Base-by-base conservation (phyloP, 768 basidiomycete species). In the Dioszegia crocea region DNA sequence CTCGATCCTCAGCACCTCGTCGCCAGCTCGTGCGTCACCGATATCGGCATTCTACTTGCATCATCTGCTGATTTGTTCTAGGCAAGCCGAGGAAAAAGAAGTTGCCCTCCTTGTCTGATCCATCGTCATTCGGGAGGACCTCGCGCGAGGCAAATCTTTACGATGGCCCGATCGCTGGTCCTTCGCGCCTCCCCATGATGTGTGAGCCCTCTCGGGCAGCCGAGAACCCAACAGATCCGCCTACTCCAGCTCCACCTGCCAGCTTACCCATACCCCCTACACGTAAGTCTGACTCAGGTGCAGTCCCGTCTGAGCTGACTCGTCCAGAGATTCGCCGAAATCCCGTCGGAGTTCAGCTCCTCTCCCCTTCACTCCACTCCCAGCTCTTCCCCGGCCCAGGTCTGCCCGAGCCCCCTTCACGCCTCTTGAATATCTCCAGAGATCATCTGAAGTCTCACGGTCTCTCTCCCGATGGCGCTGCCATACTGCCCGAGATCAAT, bases 291-390 rank as follows among this genome's bases (percentile, higher is more conserved):
- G 33, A 33, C 8, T 33, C 6, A 33, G 33, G 8, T 6, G 33
- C 6, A 33, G 33, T 33, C 33, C 33, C 8, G 14, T 43, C 26
- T 5, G 30, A 23, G 9, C 29, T 33, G 27, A 30, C 11, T 31
- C 23, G 8, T 5, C 19, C 30, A 56, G 61, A 52, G 21, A 40
- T 68, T 1, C 68, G 75, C 0, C 83, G 90, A 54, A 97, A 96
- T 71, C 84, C 87, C 60, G 81, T 91, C 40, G 93, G 93, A n/a
- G 92, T 97, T 6, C 93, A 98, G 72, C 84, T 96, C 56, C 84
- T 98, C 53, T 88, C 91, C 16, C 83, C 84, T 9, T 79, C 80
- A n/a, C 78, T 96, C 6, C 91, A 92, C 75, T 73, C 79, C 4
- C 93, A 96, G 70, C 83, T 94, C 58, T 96, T 97, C 77, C 76